Percentiles rank a stretch among this genome's conserved stretches.
Evolutionary conservation across 2,329 filamentous ascomycete species (phyloP).

Genomic region (Fusarium sulawesiense): DNA sequence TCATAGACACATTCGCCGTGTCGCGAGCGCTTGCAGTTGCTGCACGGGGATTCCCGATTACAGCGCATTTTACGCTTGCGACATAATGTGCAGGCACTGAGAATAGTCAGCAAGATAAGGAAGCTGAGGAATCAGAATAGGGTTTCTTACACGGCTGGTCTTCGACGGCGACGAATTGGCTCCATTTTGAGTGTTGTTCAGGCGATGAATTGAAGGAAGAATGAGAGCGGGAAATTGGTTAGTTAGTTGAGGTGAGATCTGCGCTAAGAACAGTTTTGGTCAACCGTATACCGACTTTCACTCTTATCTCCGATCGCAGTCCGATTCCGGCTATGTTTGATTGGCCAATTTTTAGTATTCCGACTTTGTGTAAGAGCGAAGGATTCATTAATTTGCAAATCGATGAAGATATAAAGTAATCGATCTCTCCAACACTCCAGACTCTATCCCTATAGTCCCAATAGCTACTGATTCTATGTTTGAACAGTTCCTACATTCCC

Average conservation of each 20-base stretch:
- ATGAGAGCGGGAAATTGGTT: background rate
- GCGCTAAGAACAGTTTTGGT: constrained; percentile 4
- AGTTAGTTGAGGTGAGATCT: background rate
- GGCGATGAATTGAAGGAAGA: too few relatives aligned
- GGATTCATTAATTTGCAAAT: rapidly evolving
- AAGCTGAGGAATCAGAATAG: too few relatives aligned
- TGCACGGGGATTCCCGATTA: constrained; percentile 55
- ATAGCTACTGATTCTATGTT: rapidly evolving
- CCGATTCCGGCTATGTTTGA: background rate
- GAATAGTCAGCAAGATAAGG: background rate
- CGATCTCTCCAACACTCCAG: rapidly evolving
- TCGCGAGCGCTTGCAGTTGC: constrained; percentile 55
- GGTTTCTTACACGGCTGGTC: constrained; percentile 45
- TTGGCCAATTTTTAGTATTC: rapidly evolving
- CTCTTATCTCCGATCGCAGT: background rate
- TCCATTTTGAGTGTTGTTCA: constrained; percentile 22
- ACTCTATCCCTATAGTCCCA: background rate
- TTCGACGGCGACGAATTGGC: constrained; percentile 41
- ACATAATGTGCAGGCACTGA: constrained; percentile 56
- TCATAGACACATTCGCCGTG: constrained; percentile 51
- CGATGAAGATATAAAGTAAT: rapidly evolving
- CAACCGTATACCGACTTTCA: constrained; percentile 21
- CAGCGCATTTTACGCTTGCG: constrained; percentile 59
- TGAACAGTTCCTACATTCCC: rapidly evolving
- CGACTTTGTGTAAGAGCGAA: background rate